Evolutionary conservation across 306 rosid species (phyloP).

Genomic region (Vigna mungo): DNA sequence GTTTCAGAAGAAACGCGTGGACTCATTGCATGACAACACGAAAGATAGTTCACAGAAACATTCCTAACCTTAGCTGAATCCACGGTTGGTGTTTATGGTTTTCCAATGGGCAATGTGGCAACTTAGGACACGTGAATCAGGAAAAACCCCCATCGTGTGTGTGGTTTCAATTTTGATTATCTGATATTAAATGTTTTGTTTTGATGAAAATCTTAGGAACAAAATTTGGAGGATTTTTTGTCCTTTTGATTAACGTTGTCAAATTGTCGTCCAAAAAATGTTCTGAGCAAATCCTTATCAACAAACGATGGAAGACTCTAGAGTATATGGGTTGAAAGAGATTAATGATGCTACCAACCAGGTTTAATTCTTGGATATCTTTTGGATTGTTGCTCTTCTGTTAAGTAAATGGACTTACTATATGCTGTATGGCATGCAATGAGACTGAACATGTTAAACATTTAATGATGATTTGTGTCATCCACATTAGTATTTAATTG

Average conservation of each 20-base stretch:
- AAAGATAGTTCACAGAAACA: constrained; percentile 19
- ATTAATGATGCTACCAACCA: constrained; percentile 33
- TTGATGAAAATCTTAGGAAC: not conserved
- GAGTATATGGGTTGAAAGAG: constrained; percentile 15
- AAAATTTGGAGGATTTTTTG: not conserved
- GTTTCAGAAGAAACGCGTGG: constrained; percentile 53
- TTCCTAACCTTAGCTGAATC: constrained; percentile 47
- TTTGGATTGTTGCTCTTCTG: constrained; percentile 16
- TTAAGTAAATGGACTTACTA: constrained; percentile 10
- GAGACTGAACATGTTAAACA: constrained; percentile 22
- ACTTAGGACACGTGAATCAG: constrained; percentile 29
- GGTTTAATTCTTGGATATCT: constrained; percentile 19
- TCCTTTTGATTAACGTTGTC: constrained; percentile 12
- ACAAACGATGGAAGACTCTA: constrained; percentile 26
- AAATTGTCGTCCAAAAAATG: constrained; percentile 1
- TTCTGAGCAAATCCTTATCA: constrained; percentile 21
- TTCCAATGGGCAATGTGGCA: constrained; percentile 53
- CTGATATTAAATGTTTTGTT: not conserved
- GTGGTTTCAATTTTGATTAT: constrained; percentile 23
- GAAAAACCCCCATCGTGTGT: not conserved
- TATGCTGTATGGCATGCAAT: constrained; percentile 6
- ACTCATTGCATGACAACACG: constrained; percentile 37
- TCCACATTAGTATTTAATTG: not conserved
- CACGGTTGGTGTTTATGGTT: constrained; percentile 35
- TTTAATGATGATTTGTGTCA: constrained; percentile 42